Conservation (phyloP, 2,329 filamentous ascomycete species). For the Aureobasidium sp. region DNA sequence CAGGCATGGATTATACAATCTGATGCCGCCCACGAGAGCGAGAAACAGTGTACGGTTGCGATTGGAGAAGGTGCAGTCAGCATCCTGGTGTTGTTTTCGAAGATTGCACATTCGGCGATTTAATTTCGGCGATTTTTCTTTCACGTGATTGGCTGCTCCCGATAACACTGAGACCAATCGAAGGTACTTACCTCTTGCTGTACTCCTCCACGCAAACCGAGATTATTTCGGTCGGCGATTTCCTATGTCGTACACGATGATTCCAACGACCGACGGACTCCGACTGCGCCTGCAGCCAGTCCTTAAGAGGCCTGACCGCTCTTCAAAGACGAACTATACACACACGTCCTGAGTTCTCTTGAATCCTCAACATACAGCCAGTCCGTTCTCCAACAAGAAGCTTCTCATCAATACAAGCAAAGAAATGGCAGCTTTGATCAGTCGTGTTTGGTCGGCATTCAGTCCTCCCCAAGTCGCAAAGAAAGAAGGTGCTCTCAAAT, state of each 20-base stretch:
- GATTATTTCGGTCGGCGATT: neutral
- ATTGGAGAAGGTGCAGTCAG: too few relatives aligned
- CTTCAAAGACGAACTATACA: neutral
- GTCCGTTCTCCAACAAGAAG: too few relatives aligned
- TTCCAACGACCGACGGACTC: accelerated
- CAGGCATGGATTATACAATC: too few relatives aligned
- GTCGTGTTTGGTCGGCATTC: neutral
- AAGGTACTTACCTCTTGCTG: neutral
- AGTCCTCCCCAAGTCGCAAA: neutral
- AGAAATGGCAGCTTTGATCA: neutral
- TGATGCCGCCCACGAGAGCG: too few relatives aligned
- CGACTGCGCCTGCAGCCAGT: neutral
- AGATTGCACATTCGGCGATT: neutral
- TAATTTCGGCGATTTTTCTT: neutral
- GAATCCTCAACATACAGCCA: too few relatives aligned
- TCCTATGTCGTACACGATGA: neutral
- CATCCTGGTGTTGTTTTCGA: neutral
- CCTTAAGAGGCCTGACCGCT: neutral
- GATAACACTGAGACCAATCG: neutral
- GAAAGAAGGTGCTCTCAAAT: neutral
- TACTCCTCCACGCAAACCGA: neutral
- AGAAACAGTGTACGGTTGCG: too few relatives aligned
- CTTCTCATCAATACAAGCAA: neutral
- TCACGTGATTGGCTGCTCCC: neutral
- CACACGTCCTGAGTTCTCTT: neutral